These are phyloP conservation scores for Colletotrichum phormii DNA, from an alignment of 2,329 filamentous ascomycete species.

Conservation along the genomic window DNA sequence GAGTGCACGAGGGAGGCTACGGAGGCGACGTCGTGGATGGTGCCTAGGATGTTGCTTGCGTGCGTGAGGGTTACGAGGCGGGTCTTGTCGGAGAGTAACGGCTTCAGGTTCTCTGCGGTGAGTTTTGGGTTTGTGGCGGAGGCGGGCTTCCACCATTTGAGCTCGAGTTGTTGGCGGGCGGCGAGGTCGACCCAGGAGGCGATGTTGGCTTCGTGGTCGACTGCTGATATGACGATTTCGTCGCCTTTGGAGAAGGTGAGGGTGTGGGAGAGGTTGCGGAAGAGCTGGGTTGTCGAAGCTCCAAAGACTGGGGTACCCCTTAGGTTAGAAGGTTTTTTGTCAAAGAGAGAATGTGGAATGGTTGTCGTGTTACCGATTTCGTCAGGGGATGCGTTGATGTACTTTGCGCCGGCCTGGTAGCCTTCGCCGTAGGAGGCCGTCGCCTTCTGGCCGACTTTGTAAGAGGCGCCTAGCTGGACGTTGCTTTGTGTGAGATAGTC, in stretches of 20 bases:
- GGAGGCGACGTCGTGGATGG: constrained; percentile 71
- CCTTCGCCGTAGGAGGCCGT: constrained; percentile 70
- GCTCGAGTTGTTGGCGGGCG: constrained; percentile 64
- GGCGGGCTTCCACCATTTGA: constrained; percentile 77
- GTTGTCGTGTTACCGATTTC: constrained; percentile 66
- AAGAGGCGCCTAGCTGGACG: constrained; percentile 81
- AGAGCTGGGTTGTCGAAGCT: constrained; percentile 79
- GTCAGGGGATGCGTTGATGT: constrained; percentile 74
- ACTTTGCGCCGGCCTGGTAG: constrained; percentile 73
- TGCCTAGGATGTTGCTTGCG: constrained; percentile 79
- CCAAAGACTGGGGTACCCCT: constrained; percentile 69
- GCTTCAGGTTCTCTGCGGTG: constrained; percentile 64
- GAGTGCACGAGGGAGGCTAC: constrained; percentile 66
- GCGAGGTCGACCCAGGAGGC: constrained; percentile 80
- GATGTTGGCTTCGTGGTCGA: constrained; percentile 85
- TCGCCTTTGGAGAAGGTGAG: constrained; percentile 66
- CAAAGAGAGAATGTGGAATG: neutral
- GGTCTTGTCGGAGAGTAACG: constrained; percentile 72
- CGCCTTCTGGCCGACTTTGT: constrained; percentile 69
- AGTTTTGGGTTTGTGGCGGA: constrained; percentile 67
- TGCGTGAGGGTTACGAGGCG: constrained; percentile 80
- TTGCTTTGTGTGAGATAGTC: constrained; percentile 76
- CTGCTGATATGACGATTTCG: constrained; percentile 76
- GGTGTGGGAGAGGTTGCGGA: constrained; percentile 75
- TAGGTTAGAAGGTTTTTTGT: neutral